Conservation (phyloP, 768 basidiomycete genomes). For the Tephrocybe sp. region DNA sequence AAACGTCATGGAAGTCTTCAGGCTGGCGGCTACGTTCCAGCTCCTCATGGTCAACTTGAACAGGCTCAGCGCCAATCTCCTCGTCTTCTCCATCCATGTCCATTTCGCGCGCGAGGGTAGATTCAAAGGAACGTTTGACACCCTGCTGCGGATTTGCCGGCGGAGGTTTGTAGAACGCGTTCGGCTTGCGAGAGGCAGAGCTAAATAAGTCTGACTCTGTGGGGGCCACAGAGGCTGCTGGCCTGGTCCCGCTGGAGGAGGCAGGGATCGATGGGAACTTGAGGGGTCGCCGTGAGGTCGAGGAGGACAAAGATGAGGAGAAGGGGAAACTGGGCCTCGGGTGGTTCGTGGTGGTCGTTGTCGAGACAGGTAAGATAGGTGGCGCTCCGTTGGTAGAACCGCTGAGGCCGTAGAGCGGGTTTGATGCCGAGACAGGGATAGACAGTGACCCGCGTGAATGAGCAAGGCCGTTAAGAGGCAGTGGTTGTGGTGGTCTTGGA, state of each 20-base stretch:
- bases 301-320: conserved; percentile 12
- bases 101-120: conserved; percentile 11
- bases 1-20: neutral
- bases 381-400: conserved; percentile 24
- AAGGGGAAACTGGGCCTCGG: conserved; percentile 31
- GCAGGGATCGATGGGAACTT: neutral
- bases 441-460: neutral
- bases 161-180: conserved; percentile 69
- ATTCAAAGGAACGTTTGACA: conserved; percentile 31
- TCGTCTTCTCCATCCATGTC: conserved; percentile 3
- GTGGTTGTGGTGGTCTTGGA: conserved; percentile 16
- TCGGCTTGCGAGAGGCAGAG: conserved; percentile 52
- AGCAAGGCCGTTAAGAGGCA: conserved; percentile 10
- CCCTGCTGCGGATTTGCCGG: conserved; percentile 26
- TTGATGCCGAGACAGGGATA: conserved; percentile 16
- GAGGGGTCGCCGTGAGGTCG: conserved; percentile 1
- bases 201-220: conserved; percentile 31
- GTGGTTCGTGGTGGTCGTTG: neutral
- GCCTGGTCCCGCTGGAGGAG: conserved; percentile 2
- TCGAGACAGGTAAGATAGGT: conserved; percentile 16
- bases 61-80: conserved; percentile 11
- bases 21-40: too few species aligned
- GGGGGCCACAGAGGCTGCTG: conserved; percentile 1
- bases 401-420: conserved; percentile 15
- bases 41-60: conserved; percentile 19